These are phyloP conservation scores for Erythrophleum fordii DNA, from an alignment of 306 rosid genomes.

Conservation along the genomic window DNA sequence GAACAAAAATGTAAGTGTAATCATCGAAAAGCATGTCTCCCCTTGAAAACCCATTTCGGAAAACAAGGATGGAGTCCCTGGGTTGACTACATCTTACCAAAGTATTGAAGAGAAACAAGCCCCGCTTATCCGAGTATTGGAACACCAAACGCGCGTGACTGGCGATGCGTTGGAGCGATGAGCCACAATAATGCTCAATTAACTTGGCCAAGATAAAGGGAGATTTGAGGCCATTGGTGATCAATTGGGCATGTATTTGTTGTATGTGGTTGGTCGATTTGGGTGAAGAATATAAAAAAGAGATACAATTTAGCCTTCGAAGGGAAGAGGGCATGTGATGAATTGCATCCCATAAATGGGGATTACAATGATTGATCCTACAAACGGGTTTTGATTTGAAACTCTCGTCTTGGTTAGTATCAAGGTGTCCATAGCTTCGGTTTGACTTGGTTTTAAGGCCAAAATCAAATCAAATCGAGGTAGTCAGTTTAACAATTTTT, in stretches of 20 bases:
- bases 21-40: constrained; percentile 54
- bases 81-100: constrained; percentile 65
- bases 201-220: constrained; percentile 57
- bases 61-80: constrained; percentile 50
- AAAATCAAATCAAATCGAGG: too few relatives aligned
- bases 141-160: constrained; percentile 58
- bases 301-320: constrained; percentile 53
- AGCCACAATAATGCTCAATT: constrained; percentile 54
- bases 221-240: constrained; percentile 59
- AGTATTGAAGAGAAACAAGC: constrained; percentile 71
- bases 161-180: constrained; percentile 37
- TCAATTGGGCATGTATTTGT: constrained; percentile 69
- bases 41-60: constrained; percentile 52
- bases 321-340: constrained; percentile 43
- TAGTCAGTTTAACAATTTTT: too few relatives aligned
- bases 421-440: not conserved
- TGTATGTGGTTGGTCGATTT: constrained; percentile 49
- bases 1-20: constrained; percentile 60
- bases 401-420: not conserved
- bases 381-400: not conserved
- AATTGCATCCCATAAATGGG: not conserved
- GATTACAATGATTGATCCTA: not conserved
- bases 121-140: constrained; percentile 39
- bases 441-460: too few relatives aligned
- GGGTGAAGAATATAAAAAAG: constrained; percentile 43